Base-by-base conservation (phyloP, 1,284 basidiomycete genomes). In the Veloboletus limbatus region DNA sequence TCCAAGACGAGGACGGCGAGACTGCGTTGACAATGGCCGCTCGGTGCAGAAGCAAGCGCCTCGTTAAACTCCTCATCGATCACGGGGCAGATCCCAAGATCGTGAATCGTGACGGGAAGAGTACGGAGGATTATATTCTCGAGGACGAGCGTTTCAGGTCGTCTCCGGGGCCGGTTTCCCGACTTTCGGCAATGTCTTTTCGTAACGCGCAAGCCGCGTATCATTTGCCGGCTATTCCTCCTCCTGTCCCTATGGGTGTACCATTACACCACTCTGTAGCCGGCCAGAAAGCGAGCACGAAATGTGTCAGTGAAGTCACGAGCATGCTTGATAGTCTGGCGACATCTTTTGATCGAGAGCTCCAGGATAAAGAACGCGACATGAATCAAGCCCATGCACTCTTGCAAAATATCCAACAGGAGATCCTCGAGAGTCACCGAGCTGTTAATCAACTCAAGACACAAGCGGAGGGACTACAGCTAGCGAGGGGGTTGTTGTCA, bases 1-100 rank as follows among this genome's bases (percentile, higher is more conserved):
- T 99, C 69, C 97, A 97, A 67, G 97, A 99, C 65, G 94, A 98
- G 64, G 97, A 99, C 57, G 96, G 96, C 26, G 97, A 99, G 72
- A 98, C 97, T 11, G 93, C 97, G 9, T 71, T 99, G 48, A 99
- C 97, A 1, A 85, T 99, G 76, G 96, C 97, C 20, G 97, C 97
- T 6, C 80, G 97, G 28, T 97, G 96, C 59, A 76, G 97, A 47
- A 95, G 91, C 67, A 97, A 98, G 70, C 85, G 95, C n/a, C 79
- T 99, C 14, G 95, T 99, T 55, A 96, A 96, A 64, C 78, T 97
- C 16, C 79, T 99, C 43, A 87, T 99, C 47, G 96, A 99, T 67
- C 92, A 98, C 60, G 95, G 94, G 7, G 97, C 94, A 2, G 92
- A 99, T 64, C 93, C 97, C 6, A 98, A 98, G 71, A 85, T 99